Conservation (phyloP, 306 rosid species). For the Prinsepia uniflora region DNA sequence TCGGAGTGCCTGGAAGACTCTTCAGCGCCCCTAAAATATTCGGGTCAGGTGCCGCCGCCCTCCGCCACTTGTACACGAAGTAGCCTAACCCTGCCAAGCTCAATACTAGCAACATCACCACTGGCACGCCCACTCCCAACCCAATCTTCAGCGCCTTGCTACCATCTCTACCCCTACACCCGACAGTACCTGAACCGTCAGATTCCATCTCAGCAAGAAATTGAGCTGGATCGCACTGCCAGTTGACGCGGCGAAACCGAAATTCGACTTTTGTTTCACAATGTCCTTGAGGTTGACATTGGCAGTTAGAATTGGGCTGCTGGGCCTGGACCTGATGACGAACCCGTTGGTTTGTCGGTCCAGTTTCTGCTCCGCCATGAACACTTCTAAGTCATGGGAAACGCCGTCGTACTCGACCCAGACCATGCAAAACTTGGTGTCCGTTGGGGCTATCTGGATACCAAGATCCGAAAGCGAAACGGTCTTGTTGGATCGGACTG, state of each 20-base stretch:
- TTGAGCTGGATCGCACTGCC: slow-evolving; percentile 45
- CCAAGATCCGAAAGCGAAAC: slow-evolving; percentile 29
- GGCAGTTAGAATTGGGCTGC: slow-evolving; percentile 31
- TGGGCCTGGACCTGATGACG: slow-evolving; percentile 32
- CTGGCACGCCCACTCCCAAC: slow-evolving; percentile 43
- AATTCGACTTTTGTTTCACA: slow-evolving; percentile 37
- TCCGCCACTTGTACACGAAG: slow-evolving; percentile 21
- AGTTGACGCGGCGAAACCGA: slow-evolving; percentile 73
- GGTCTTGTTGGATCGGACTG: slow-evolving; percentile 34
- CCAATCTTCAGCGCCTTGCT: slow-evolving; percentile 25
- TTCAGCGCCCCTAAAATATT: slow-evolving; percentile 57
- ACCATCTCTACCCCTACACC: neutral
- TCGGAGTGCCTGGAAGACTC: slow-evolving; percentile 67
- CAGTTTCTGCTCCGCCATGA: slow-evolving; percentile 33
- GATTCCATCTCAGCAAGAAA: slow-evolving; percentile 64
- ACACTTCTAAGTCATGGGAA: slow-evolving; percentile 29
- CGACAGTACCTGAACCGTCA: slow-evolving; percentile 44
- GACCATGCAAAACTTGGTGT: slow-evolving; percentile 26
- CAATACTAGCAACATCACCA: slow-evolving; percentile 11
- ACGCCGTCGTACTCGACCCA: slow-evolving; percentile 63
- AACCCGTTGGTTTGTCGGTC: neutral
- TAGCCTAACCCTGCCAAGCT: slow-evolving; percentile 22
- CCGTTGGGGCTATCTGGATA: slow-evolving; percentile 41
- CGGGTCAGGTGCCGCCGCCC: slow-evolving; percentile 18
- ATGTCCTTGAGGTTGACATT: slow-evolving; percentile 28